A percentile compares a stretch with the other conserved stretches of the same genome.
Conservation (phyloP, 352 stramenopile species). For the Phytophthora aleatoria region DNA sequence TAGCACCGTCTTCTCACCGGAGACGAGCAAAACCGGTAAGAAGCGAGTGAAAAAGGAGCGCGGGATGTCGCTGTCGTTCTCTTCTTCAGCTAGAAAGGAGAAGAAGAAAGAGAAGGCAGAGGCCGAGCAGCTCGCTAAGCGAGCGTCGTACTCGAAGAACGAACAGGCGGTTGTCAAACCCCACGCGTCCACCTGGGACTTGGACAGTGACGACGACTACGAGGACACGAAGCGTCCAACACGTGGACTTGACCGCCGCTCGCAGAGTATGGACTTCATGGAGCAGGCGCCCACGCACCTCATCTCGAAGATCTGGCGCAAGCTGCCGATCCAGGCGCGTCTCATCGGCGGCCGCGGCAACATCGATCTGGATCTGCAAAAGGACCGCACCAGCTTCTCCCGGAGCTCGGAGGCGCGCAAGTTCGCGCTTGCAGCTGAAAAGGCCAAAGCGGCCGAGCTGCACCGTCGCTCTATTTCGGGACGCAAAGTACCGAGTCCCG, state of each 20-base stretch:
- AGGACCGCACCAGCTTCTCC: slow-evolving; percentile 65
- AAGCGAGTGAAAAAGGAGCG: slow-evolving; percentile 48
- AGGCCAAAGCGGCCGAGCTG: slow-evolving; percentile 33
- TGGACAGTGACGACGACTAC: slow-evolving; percentile 76
- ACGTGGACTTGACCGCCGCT: slow-evolving; percentile 62
- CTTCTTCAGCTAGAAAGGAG: slow-evolving; percentile 39
- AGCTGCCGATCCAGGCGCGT: slow-evolving; percentile 74
- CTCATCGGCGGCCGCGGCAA: slow-evolving; percentile 55
- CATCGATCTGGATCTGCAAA: slow-evolving; percentile 64
- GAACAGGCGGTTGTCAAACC: slow-evolving; percentile 57
- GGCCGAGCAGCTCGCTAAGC: slow-evolving; percentile 11
- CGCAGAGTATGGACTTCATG: slow-evolving; percentile 83
- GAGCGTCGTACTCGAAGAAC: slow-evolving; percentile 44
- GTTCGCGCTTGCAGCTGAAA: slow-evolving; percentile 40
- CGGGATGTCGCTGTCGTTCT: slow-evolving; percentile 50
- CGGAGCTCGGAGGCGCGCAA: slow-evolving; percentile 59
- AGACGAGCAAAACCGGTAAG: slow-evolving; percentile 27
- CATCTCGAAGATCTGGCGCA: slow-evolving; percentile 83
- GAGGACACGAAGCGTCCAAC: slow-evolving; percentile 64
- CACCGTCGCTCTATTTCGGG: slow-evolving; percentile 30
- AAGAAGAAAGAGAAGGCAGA: slow-evolving; percentile 33
- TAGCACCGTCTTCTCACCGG: slow-evolving; percentile 23
- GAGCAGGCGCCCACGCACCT: slow-evolving; percentile 72
- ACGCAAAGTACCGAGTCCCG: slow-evolving; percentile 34
- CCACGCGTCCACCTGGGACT: slow-evolving; percentile 60